Evolutionary conservation across 108 stramenopile species (phyloP).

Genomic region (Hondaea fermentalgiana): DNA sequence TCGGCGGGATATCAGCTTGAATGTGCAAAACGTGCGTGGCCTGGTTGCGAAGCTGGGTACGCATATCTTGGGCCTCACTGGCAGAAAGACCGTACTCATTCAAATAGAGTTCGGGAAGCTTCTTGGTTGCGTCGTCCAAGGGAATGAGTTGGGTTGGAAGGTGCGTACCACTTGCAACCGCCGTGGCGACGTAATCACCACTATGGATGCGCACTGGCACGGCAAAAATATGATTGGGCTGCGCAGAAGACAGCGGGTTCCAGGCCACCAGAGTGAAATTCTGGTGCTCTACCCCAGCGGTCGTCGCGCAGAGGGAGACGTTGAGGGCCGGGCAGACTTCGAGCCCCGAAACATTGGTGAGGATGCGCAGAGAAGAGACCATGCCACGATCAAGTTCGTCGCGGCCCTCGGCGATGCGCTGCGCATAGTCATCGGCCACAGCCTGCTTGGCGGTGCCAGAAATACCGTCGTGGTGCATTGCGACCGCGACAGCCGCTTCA

Average conservation of each 20-base stretch:
- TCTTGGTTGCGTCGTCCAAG: background rate
- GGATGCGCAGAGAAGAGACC: constrained; percentile 10
- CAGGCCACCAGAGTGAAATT: constrained; percentile 64
- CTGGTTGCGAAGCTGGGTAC: background rate
- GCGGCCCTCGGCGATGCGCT: constrained; percentile 36
- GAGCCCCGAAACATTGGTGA: background rate
- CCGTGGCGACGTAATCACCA: background rate
- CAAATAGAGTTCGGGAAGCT: constrained; percentile 1
- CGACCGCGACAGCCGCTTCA: constrained; percentile 68
- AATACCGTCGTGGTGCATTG: constrained; percentile 83
- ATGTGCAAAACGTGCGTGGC: constrained; percentile 40
- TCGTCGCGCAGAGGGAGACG: constrained; percentile 61
- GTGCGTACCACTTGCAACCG: background rate
- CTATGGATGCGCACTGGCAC: constrained; percentile 50
- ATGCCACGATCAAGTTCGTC: background rate
- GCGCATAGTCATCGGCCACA: constrained; percentile 81
- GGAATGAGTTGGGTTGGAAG: background rate
- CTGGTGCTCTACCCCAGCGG: constrained; percentile 8
- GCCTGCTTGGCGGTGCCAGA: constrained; percentile 77
- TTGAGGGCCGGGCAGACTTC: constrained; percentile 60
- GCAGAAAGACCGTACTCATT: background rate
- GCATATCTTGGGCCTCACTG: background rate
- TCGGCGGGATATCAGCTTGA: background rate
- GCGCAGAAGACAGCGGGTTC: constrained; percentile 61
- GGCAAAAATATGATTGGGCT: constrained; percentile 42